phyloP scores from a whole-genome alignment of 2,329 filamentous ascomycete species.

The Monilinia vaccinii-corymbosi region DNA sequence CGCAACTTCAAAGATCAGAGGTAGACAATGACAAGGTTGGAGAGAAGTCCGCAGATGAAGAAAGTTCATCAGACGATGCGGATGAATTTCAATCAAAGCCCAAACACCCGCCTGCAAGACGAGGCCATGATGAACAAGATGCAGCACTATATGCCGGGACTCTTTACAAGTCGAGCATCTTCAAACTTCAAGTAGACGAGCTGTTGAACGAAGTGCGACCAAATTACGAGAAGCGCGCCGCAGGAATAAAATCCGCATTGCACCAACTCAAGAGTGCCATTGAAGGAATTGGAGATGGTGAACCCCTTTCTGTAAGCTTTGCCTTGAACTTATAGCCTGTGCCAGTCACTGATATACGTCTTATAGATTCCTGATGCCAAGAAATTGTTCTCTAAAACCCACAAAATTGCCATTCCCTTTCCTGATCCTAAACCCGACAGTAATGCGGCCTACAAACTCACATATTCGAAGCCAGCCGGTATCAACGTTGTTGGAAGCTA shows the following conservation, averaged over 20 bases:
- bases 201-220: conserved; percentile 48
- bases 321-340: neutral
- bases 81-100: conserved; percentile 6
- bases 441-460: conserved; percentile 73
- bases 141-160: conserved; percentile 33
- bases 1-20: conserved; percentile 1
- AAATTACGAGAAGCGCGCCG: conserved; percentile 47
- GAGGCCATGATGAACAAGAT: conserved; percentile 21
- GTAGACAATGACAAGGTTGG: conserved; percentile 5
- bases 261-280: conserved; percentile 47
- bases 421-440: conserved; percentile 69
- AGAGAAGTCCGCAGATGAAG: conserved; percentile 5
- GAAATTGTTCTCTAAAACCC: conserved; percentile 55
- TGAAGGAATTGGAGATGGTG: conserved; percentile 44
- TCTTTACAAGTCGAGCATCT: conserved; percentile 55
- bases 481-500: conserved; percentile 90
- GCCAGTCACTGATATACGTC: conserved; percentile 7
- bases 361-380: conserved; percentile 59
- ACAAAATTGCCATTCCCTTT: conserved; percentile 69
- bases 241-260: conserved; percentile 42
- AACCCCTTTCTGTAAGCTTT: conserved; percentile 35
- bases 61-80: conserved; percentile 18
- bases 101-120: conserved; percentile 13
- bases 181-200: conserved; percentile 60
- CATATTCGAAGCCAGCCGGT: conserved; percentile 64